A percentile compares a stretch with the other conserved stretches of the same genome.
Evolutionary conservation across 768 basidiomycete genomes (phyloP).

Genomic region (Leucocoprinus leucothites): DNA sequence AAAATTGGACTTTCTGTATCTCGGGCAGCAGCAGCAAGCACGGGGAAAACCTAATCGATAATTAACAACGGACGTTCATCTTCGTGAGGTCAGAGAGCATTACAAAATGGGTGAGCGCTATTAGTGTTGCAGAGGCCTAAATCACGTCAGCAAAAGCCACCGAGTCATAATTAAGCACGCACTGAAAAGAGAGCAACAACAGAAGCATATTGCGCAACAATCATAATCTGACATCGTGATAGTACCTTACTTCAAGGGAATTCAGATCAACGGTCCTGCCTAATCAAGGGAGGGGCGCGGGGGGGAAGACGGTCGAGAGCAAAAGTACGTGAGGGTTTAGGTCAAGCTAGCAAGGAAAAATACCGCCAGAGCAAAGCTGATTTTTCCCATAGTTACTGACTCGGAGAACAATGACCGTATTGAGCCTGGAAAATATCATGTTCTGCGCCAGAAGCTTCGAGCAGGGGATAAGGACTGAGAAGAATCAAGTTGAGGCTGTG

Average conservation of each 20-base stretch:
- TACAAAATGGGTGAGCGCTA: slow-evolving; percentile 7
- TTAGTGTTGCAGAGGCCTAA: slow-evolving; percentile 6
- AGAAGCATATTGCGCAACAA: slow-evolving; percentile 8
- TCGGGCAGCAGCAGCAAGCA: neutral
- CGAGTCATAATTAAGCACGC: neutral
- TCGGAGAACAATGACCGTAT: neutral
- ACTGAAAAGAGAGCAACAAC: slow-evolving; percentile 7
- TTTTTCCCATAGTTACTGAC: neutral
- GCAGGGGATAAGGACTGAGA: too few species aligned
- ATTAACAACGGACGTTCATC: too few species aligned
- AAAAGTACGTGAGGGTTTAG: neutral
- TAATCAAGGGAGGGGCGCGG: neutral
- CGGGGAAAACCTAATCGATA: neutral
- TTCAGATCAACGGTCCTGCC: neutral
- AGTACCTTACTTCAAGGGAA: too few species aligned
- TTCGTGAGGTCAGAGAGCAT: neutral
- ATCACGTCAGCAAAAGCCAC: neutral
- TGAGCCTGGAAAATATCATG: neutral
- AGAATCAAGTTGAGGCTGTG: too few species aligned
- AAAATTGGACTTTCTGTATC: neutral
- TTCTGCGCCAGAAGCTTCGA: too few species aligned
- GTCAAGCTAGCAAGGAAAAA: neutral
- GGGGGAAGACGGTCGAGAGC: too few species aligned
- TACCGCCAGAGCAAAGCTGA: neutral
- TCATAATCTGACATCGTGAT: slow-evolving; percentile 6